Evolutionary conservation across 306 rosid genomes (phyloP).

Genomic region (Vachellia collinsii): DNA sequence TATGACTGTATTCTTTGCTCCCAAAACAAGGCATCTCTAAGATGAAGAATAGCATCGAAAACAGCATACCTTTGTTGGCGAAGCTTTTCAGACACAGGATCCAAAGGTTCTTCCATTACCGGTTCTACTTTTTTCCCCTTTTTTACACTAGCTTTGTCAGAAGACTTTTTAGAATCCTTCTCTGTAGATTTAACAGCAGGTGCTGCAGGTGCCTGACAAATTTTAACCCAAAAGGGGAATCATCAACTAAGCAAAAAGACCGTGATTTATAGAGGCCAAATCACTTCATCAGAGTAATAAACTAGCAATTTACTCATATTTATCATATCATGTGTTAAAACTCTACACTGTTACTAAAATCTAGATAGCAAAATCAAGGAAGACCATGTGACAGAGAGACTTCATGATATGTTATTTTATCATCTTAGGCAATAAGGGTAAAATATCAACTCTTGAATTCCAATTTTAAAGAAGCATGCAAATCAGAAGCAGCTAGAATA

Average conservation of each 20-base stretch:
- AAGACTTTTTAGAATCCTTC: conserved; percentile 63
- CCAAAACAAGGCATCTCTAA: not conserved
- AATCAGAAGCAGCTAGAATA: not conserved
- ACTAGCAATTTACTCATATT: conserved; percentile 5
- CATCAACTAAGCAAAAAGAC: conserved; percentile 4
- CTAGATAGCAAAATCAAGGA: conserved; percentile 3
- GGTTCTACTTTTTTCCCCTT: conserved; percentile 63
- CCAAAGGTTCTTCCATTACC: conserved; percentile 69
- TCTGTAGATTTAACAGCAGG: conserved; percentile 66
- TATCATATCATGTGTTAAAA: not conserved
- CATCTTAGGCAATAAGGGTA: not conserved
- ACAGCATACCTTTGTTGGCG: conserved; percentile 83
- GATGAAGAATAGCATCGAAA: not conserved
- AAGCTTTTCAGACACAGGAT: conserved; percentile 89
- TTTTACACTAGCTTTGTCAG: conserved; percentile 62
- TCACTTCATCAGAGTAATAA: not conserved
- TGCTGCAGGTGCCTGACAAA: conserved; percentile 68
- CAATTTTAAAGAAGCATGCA: not conserved
- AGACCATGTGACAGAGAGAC: not conserved
- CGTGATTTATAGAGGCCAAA: not conserved
- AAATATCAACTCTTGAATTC: not conserved
- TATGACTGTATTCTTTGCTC: not conserved
- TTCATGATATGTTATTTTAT: not conserved
- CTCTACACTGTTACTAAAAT: not conserved
- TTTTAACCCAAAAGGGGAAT: conserved; percentile 16